Evolutionary conservation across 371 early-diverging fungal species (phyloP).

Genomic region (Rhizomucor pusillus): DNA sequence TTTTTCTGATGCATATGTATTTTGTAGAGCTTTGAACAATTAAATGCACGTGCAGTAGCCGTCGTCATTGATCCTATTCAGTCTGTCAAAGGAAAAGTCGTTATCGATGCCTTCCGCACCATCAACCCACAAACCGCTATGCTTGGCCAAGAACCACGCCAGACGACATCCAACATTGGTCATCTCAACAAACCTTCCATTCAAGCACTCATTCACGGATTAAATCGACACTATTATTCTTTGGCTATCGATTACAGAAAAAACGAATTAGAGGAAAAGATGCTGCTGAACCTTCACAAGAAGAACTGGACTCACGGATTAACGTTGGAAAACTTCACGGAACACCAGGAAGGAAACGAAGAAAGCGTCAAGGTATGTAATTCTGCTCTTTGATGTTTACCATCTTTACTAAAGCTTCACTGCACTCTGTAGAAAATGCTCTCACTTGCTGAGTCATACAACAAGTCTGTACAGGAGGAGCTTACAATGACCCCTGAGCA

Average conservation of each 20-base stretch:
- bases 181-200: slow-evolving; percentile 98
- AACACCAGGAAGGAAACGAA: slow-evolving; percentile 82
- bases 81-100: slow-evolving; percentile 99
- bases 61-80: slow-evolving; percentile 99
- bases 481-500: slow-evolving; percentile 91
- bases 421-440: slow-evolving; percentile 64
- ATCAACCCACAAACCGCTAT: slow-evolving; percentile 92
- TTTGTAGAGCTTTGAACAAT: slow-evolving; percentile 87
- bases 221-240: slow-evolving; percentile 99
- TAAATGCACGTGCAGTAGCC: slow-evolving; percentile 98
- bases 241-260: slow-evolving; percentile 99
- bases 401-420: neutral
- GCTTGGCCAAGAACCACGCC: slow-evolving; percentile 96
- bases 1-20: neutral
- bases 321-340: slow-evolving; percentile 78
- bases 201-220: slow-evolving; percentile 98
- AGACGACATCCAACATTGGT: slow-evolving; percentile 99
- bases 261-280: slow-evolving; percentile 98
- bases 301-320: slow-evolving; percentile 99
- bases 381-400: neutral
- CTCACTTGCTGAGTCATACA: slow-evolving; percentile 86
- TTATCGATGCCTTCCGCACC: slow-evolving; percentile 99
- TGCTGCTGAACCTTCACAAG: slow-evolving; percentile 98
- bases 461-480: slow-evolving; percentile 96
- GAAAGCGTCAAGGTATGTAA: slow-evolving; percentile 73